Conservation (phyloP, 352 stramenopile genomes). For the Pythium pyrilobum region DNA sequence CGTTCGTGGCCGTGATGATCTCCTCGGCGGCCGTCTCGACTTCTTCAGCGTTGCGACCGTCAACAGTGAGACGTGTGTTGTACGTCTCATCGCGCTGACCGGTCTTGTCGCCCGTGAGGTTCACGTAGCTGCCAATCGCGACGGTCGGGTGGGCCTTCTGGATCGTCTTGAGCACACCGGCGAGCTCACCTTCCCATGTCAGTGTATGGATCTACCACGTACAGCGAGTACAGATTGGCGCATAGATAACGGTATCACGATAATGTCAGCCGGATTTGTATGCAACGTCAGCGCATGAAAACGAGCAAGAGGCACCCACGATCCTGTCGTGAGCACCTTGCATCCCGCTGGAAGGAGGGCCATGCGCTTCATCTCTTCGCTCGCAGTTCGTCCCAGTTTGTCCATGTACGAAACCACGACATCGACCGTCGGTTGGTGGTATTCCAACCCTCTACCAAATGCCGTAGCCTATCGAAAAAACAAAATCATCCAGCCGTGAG, state of each 20-base stretch:
- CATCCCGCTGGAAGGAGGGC: constrained; percentile 59
- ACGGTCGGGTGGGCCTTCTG: constrained; percentile 65
- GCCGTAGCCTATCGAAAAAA: constrained; percentile 23
- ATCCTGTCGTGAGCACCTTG: constrained; percentile 43
- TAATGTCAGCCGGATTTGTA: no score
- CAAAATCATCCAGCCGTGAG: background rate
- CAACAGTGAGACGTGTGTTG: constrained; percentile 62
- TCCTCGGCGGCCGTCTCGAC: constrained; percentile 45
- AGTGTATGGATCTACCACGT: constrained; percentile 55
- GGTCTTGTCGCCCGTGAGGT: constrained; percentile 59
- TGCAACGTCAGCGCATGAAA: no score
- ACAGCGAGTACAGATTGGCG: background rate
- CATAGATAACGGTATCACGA: no score
- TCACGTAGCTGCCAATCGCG: constrained; percentile 83
- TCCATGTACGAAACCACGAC: constrained; percentile 34
- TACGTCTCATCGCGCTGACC: constrained; percentile 48
- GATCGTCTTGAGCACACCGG: constrained; percentile 46
- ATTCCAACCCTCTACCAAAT: constrained; percentile 57
- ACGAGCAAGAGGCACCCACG: constrained; percentile 65
- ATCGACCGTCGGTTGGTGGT: constrained; percentile 59
- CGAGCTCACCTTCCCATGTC: constrained; percentile 64
- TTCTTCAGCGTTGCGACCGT: constrained; percentile 43
- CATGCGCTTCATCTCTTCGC: constrained; percentile 72
- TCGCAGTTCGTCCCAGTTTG: constrained; percentile 17
- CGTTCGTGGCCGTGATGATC: constrained; percentile 23